Conservation (phyloP, 305 asterid genomes). For the Fraxinus platypoda region DNA sequence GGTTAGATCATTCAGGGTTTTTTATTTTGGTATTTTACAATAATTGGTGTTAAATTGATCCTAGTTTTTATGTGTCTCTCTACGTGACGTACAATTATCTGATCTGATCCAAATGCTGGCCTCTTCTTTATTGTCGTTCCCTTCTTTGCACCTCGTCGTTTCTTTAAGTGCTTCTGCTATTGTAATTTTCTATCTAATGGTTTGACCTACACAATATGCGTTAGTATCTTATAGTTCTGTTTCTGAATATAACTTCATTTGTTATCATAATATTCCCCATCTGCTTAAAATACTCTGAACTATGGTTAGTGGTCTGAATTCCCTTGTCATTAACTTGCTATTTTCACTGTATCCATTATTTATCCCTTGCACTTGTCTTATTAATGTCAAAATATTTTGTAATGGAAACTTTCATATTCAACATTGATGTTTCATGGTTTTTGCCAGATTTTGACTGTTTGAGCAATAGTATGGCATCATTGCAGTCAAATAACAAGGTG, state of each 20-base stretch:
- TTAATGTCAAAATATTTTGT: neutral
- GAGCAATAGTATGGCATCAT: slow-evolving; percentile 12
- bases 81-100: neutral
- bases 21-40: neutral
- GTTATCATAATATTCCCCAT: neutral
- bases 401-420: slow-evolving; percentile 1
- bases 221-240: neutral
- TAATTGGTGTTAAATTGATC: neutral
- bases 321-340: neutral
- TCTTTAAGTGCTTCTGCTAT: too few relatives aligned
- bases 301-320: too few relatives aligned
- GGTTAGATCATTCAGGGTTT: neutral
- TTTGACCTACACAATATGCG: too few relatives aligned
- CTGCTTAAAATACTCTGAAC: too few relatives aligned
- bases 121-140: neutral
- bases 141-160: neutral
- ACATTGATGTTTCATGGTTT: slow-evolving; percentile 20
- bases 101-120: neutral
- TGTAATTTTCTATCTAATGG: neutral
- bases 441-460: slow-evolving; percentile 28
- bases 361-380: neutral
- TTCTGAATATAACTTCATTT: too few relatives aligned
- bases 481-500: slow-evolving; percentile 14
- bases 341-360: neutral
- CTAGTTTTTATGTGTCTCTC: neutral